Conservation (phyloP, 352 stramenopile genomes). For the Pythium scleroteichum region DNA sequence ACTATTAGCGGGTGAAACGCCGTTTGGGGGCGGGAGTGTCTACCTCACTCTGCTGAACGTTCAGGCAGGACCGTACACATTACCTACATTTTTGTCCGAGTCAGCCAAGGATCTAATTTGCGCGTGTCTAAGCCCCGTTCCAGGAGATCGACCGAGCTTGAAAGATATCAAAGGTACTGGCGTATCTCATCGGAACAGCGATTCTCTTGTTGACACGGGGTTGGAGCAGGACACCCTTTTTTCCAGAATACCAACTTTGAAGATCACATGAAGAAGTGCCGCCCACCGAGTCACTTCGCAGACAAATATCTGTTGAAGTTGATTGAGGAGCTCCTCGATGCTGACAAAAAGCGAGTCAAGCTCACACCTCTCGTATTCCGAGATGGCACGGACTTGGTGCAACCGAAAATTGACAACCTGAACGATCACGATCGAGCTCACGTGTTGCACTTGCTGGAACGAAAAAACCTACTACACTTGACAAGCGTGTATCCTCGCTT, state of each 20-base stretch:
- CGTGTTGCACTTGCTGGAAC: slow-evolving; percentile 80
- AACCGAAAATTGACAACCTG: slow-evolving; percentile 43
- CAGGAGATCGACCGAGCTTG: slow-evolving; percentile 31
- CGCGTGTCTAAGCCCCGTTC: slow-evolving; percentile 52
- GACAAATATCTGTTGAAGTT: slow-evolving; percentile 49
- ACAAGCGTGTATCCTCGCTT: slow-evolving; percentile 76
- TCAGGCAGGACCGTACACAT: slow-evolving; percentile 53
- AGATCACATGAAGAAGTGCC: slow-evolving; percentile 45
- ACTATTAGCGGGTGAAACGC: slow-evolving; percentile 75
- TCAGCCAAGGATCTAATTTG: slow-evolving; percentile 64
- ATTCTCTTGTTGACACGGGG: no score
- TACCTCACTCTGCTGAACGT: slow-evolving; percentile 83
- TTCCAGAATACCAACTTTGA: slow-evolving; percentile 70
- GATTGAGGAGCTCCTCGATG: slow-evolving; percentile 37
- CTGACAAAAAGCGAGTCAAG: slow-evolving; percentile 36
- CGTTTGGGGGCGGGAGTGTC: slow-evolving; percentile 72
- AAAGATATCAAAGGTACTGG: slow-evolving; percentile 61
- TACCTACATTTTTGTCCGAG: slow-evolving; percentile 66
- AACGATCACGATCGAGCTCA: slow-evolving; percentile 34
- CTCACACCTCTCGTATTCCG: slow-evolving; percentile 31
- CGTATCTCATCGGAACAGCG: no score
- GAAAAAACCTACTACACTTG: slow-evolving; percentile 71
- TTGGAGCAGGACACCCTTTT: slow-evolving; percentile 62
- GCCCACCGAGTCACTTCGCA: slow-evolving; percentile 43
- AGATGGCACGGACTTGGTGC: slow-evolving; percentile 30